Evolutionary conservation across 2,329 filamentous ascomycete genomes (phyloP), one percentile per base, ranked within the genome.

Genomic region (Westerdykella aurantiaca): DNA sequence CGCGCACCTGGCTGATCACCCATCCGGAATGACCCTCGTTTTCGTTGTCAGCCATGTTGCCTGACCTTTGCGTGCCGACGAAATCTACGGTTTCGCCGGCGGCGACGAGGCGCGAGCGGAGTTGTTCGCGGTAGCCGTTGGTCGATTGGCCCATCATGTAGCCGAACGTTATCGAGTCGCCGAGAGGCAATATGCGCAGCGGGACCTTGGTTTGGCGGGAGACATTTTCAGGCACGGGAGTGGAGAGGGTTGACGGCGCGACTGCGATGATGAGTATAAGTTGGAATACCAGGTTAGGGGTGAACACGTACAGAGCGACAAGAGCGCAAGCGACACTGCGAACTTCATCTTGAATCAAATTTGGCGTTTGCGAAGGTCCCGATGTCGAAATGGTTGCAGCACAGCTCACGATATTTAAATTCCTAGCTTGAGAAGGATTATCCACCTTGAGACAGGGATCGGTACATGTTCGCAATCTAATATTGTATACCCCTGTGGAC

Each of bases 41-140:
- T 25, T 55, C 41, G 35, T 60, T 63, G 43, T 69, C 52, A 10
- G 39, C 31, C 62, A 67, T 67, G 39, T 52, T 51, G 3, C 66
- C 66, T 6, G 55, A 58, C n/a, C 39, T 44, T 13, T 55, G 48
- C 11, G 60, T 60, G 13, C 66, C 66, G 31, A 68, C 52, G 49
- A 64, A 65, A 33, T 56, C 41, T n/a, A 60, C 48, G 0, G 52
- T 41, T 6, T 55, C 55, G 10, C 48, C 47, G 9, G 53, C 52
- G 10, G 42, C 44, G 14, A 52, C 37, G 16, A 70, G 59, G 9
- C 50, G 31, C 16, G 50, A 43, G 23, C 52, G 42, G 1, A 70
- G 55, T 14, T 53, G 39, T 3, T 49, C 44, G 22, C 70, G 65
- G 44, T 72, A 73, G 6, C 69, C 69, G 47, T 72, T 48, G 12